Evolutionary conservation across 495 filamentous ascomycete genomes (phyloP).

Genomic region (Neurospora sp.): DNA sequence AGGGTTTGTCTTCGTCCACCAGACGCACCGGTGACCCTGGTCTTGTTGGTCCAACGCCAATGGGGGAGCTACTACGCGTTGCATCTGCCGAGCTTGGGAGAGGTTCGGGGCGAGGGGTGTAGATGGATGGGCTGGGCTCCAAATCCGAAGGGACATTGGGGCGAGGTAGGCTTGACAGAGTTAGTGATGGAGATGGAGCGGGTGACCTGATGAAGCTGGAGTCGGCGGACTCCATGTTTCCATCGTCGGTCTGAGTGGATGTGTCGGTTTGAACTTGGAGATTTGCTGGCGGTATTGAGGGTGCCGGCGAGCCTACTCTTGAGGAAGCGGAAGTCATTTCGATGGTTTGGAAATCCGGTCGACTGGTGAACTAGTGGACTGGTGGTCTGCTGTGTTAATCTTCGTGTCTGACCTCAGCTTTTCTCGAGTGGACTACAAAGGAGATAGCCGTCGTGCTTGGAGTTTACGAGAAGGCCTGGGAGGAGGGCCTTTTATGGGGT

Average conservation of each 20-base stretch:
- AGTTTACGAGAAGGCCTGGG: neutral
- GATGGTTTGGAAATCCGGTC: neutral
- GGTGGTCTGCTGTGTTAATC: neutral
- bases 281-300: neutral
- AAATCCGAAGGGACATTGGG: neutral
- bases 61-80: neutral
- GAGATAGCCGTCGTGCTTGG: neutral
- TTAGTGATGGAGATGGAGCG: neutral
- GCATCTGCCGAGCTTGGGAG: neutral
- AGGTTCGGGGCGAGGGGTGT: neutral
- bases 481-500: neutral
- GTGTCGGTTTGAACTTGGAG: too few relatives aligned
- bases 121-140: neutral
- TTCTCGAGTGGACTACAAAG: neutral
- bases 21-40: neutral
- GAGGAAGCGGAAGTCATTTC: neutral
- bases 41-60: neutral
- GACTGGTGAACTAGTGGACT: neutral
- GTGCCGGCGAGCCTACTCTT: neutral
- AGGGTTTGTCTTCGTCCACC: neutral
- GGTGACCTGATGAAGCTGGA: neutral
- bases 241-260: neutral
- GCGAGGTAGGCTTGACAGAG: neutral
- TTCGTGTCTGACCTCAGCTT: neutral
- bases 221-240: neutral